Base-by-base conservation (phyloP, 495 filamentous ascomycete genomes). In the Lasiosphaeriaceae sp. region DNA sequence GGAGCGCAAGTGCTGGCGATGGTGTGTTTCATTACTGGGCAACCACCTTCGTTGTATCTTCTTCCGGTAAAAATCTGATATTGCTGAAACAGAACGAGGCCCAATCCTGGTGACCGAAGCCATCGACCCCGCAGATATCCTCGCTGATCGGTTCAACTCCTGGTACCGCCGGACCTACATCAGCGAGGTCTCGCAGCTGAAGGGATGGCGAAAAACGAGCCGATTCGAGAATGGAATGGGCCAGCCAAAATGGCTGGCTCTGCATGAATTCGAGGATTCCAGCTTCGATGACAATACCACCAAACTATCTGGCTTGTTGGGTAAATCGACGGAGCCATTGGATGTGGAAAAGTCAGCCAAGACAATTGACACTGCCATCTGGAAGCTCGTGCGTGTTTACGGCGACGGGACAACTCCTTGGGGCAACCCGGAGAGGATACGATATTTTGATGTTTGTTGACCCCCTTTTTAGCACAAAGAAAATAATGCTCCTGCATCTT, bases 161-260 rank as follows among this genome's bases (percentile, higher is more conserved):
- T 63, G 61, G 61, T 63, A 63, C 21, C 49, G 43, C 19, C 17
- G 49, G n/a, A 54, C 12, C 1, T 63, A 63, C 19, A 57, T 63
- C 37, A 47, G 41, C 4, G 56, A 59, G 44, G 19, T 63, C 14
- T 59, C 61, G 8, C 24, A 48, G n/a, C 52, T 63, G 5, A 31
- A 37, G 6, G 61, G 61, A 1, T 63, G 61, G 61, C 22, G 53
- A 39, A 26, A 56, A 21, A 63, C 56, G 2, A 59, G 61, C 31
- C 61, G 61, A 23, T 63, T 63, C 22, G 57, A 60, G 0, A 56
- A 58, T 19, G 31, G 22, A 17, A 41, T 55, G 37, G 55, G 55
- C 1, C 8, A 46, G 20, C 41, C 44, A 11, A 52, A 24, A 11
- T 63, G 56, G 56, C 46, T 63, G 1, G 51, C 61, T n/a, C 50